Evolutionary conservation across 2,329 filamentous ascomycete genomes (phyloP).

Genomic region (Talaromyces sp.): DNA sequence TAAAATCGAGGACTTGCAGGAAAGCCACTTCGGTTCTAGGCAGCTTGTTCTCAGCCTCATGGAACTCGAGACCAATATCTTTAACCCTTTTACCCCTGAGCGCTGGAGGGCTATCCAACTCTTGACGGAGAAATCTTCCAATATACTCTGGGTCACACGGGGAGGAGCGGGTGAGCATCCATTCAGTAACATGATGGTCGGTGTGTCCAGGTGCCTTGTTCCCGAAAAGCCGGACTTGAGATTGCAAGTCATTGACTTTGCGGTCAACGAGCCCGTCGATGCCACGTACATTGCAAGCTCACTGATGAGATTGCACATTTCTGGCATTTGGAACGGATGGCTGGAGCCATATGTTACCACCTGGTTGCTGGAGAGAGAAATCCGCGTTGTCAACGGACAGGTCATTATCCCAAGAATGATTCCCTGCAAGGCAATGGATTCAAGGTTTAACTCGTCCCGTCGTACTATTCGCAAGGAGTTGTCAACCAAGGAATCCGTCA

Average conservation of each 20-base stretch:
- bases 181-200: slow-evolving; percentile 18
- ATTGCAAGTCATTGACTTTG: slow-evolving; percentile 17
- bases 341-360: slow-evolving; percentile 4
- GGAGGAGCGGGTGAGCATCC: slow-evolving; percentile 9
- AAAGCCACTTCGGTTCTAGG: neutral
- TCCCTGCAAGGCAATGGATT: neutral
- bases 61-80: slow-evolving; percentile 24
- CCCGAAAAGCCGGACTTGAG: slow-evolving; percentile 17
- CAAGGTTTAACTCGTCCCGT: slow-evolving; percentile 4
- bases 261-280: neutral
- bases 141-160: slow-evolving; percentile 21
- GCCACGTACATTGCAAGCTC: neutral
- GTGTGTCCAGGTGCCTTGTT: slow-evolving; percentile 17
- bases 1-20: slow-evolving; percentile 2
- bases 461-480: neutral
- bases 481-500: neutral
- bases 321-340: slow-evolving; percentile 2
- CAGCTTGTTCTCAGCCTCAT: slow-evolving; percentile 2
- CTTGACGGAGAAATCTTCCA: neutral
- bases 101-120: slow-evolving; percentile 22
- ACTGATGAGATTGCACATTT: neutral
- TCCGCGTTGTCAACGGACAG: slow-evolving; percentile 28
- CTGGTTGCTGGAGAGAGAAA: slow-evolving; percentile 29
- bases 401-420: slow-evolving; percentile 31
- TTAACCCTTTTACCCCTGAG: slow-evolving; percentile 22